A percentile compares a stretch with the other conserved stretches of the same genome.
These are phyloP conservation scores for Litchi chinensis DNA, from an alignment of 345 rosid species.

Conservation along the genomic window DNA sequence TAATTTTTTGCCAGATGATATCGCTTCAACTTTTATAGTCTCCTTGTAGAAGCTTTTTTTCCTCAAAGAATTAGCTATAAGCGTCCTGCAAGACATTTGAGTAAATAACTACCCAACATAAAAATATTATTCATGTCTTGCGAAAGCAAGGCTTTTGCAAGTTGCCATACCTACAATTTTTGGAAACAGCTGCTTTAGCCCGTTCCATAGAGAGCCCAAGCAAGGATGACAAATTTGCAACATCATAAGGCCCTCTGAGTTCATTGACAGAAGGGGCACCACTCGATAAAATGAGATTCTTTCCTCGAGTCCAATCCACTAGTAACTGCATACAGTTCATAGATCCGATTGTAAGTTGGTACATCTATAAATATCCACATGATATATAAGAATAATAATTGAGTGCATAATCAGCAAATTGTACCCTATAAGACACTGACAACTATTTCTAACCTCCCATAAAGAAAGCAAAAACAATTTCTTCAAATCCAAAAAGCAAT, in stretches of 20 bases:
- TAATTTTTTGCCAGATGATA: slow-evolving; percentile 40
- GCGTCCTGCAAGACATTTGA: slow-evolving; percentile 47
- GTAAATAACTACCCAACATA: slow-evolving; percentile 4
- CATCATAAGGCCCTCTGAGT: slow-evolving; percentile 87
- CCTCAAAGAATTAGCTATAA: slow-evolving; percentile 62
- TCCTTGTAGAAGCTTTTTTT: slow-evolving; percentile 76
- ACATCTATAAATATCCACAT: background rate
- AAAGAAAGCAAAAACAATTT: background rate
- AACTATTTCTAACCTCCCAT: background rate
- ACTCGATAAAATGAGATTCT: slow-evolving; percentile 77
- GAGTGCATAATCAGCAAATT: background rate
- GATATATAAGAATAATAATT: background rate
- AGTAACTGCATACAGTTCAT: slow-evolving; percentile 49
- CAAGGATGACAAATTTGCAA: slow-evolving; percentile 70
- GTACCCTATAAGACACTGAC: background rate
- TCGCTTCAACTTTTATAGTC: slow-evolving; percentile 61
- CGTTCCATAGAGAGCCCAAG: slow-evolving; percentile 70
- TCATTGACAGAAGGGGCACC: slow-evolving; percentile 69
- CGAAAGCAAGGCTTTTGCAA: slow-evolving; percentile 12
- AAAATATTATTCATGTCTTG: slow-evolving; percentile 12
- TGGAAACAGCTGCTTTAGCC: slow-evolving; percentile 77
- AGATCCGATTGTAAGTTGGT: slow-evolving; percentile 5
- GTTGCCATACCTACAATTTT: slow-evolving; percentile 70
- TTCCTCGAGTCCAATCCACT: slow-evolving; percentile 88
- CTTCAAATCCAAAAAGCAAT: background rate